Evolutionary conservation across 2,329 filamentous ascomycete species (phyloP), one percentile per base, ranked within the genome.

Genomic region (Colletotrichum eremochloae): DNA sequence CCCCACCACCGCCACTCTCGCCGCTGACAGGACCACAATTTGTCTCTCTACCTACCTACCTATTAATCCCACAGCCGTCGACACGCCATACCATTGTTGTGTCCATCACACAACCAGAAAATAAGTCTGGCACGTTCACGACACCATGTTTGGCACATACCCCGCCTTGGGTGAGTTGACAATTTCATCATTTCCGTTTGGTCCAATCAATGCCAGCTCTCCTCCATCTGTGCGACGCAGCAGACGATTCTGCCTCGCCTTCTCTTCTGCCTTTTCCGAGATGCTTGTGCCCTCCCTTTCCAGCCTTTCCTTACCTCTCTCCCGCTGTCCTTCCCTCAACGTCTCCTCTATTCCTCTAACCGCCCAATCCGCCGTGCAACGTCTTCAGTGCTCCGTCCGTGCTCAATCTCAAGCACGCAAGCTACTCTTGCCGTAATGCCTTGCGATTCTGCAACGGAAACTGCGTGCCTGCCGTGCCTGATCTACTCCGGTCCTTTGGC

Each of bases 121-220:
- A 40, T 42, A 29, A 46, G 56, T 50, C 66, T 44, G 67, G 24
- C 38, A 65, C 40, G 14, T 33, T 70, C 60, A 61, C 66, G 60
- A 64, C 76, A 77, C 71, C 76, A 86, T 86, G 84, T 86, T 86
- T 76, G 83, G 83, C 61, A 82, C 79, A 65, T 80, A 86, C 73
- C 74, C 82, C 63, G 79, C 80, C 71, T 78, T 83, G 75, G 77
- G 83, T 85, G 80, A 81, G 83, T 80, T 40, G 52, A 50, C 42
- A 14, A n/a, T 40, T 38, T 8, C 53, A 57, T 57, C 53, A 14
- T 24, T 52, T 69, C 55, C 60, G 36, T 52, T 65, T 31, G 20
- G 29, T 56, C 38, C 60, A 44, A 58, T 55, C 61, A 53, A 18
- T 63, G 61, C 24, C 33, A 29, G n/a, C 24, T 24, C 12, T 20